Evolutionary conservation across 2,329 filamentous ascomycete genomes (phyloP), one percentile per base, ranked within the genome.

Genomic region (Fusarium sp.): DNA sequence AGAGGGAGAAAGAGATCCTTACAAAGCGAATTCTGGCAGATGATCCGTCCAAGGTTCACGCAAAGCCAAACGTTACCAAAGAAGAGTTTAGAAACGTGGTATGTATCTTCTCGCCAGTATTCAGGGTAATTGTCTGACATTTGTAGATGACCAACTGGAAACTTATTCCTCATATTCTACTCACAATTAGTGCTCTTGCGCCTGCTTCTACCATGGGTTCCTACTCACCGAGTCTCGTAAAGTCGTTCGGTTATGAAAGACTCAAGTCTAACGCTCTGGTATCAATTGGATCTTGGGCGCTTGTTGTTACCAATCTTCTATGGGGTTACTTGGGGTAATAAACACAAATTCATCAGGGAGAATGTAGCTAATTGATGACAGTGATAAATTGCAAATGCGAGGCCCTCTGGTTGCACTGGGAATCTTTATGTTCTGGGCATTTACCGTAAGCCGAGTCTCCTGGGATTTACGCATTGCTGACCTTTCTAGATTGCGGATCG

Each of bases 101-200:
- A 69, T 41, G 70, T 60, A 37, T 21, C 6, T 62, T 63, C 11
- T 7, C 15, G 13, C 8, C 9, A 16, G 2, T 42, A 16, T 24
- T 5, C 20, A 12, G 4, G 4, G 2, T 7, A 16, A 6, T 15
- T 21, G n/a, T 48, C 62, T 72, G 46, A 67, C 31, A 9, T 20
- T 5, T 11, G 15, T 24, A 80, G 76, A 70, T 80, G 18, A 79
- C 78, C 16, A 81, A 81, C 68, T 80, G 78, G 79, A 75, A 64
- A 21, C 72, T 81, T 9, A 63, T 80, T 10, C 75, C 79, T 6
- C 80, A 81, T 44, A 38, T 80, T 33, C 43, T 73, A 5, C 52
- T 69, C 1, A 72, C 70, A 10, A 61, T 72, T 29, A 55, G 59
- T 15, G 68, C 69, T 41, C 66, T 72, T 18, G 61, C 64, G 0